Evolutionary conservation across 805 yeast genomes (phyloP).

Genomic region (Wickerhamiella musiphila): DNA sequence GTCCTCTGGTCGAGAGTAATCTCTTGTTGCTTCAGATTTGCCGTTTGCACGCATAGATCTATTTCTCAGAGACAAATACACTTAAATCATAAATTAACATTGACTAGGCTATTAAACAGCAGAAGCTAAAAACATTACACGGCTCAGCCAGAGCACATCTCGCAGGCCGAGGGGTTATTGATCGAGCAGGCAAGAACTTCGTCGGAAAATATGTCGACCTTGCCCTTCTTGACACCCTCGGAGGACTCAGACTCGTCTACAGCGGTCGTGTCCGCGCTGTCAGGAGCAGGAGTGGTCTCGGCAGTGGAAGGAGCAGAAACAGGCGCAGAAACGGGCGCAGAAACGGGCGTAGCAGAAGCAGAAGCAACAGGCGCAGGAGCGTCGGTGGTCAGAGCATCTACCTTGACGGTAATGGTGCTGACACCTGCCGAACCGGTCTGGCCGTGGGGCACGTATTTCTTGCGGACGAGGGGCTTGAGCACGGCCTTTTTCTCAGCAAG

Average conservation of each 20-base stretch:
- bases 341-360: neutral
- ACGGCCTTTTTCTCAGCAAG: constrained; percentile 7
- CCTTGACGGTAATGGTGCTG: constrained; percentile 4
- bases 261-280: constrained; percentile 5
- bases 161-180: constrained; percentile 91
- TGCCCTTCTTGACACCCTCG: constrained; percentile 25
- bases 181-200: constrained; percentile 94
- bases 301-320: neutral
- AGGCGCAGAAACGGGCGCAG: constrained; percentile 1
- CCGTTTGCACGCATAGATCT: too few species aligned
- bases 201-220: constrained; percentile 73
- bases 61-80: too few species aligned
- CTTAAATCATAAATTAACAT: neutral
- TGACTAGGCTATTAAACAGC: constrained; percentile 1
- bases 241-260: constrained; percentile 11
- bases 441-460: constrained; percentile 14
- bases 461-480: constrained; percentile 11
- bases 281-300: constrained; percentile 3
- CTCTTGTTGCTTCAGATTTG: too few species aligned
- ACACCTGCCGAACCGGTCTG: too few species aligned
- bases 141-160: constrained; percentile 89
- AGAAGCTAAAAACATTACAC: constrained; percentile 1
- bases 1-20: too few species aligned
- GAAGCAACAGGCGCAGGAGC: constrained; percentile 1
- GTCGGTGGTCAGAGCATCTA: constrained; percentile 7